These are phyloP conservation scores for Aquilaria sinensis DNA, from an alignment of 345 rosid genomes.

Conservation along the genomic window DNA sequence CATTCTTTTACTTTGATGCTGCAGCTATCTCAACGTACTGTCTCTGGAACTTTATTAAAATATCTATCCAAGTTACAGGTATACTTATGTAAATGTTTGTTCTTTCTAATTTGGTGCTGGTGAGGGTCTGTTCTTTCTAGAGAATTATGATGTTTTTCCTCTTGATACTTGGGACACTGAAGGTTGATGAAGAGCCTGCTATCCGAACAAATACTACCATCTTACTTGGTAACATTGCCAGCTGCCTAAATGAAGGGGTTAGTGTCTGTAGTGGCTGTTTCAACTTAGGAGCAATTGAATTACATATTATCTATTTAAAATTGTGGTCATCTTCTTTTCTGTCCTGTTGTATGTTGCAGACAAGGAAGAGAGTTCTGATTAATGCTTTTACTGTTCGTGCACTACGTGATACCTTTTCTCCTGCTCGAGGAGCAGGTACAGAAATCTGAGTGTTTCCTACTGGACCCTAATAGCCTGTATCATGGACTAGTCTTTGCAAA, in stretches of 20 bases:
- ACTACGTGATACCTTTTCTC: constrained; percentile 88
- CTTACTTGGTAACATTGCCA: constrained; percentile 93
- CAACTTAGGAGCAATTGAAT: constrained; percentile 1
- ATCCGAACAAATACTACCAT: constrained; percentile 98
- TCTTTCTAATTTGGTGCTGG: neutral
- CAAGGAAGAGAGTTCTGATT: constrained; percentile 91
- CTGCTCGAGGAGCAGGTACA: constrained; percentile 99
- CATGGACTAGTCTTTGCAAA: neutral
- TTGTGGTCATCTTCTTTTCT: constrained; percentile 9
- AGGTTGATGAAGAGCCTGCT: constrained; percentile 99
- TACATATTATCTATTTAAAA: constrained; percentile 11
- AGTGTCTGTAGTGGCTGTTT: constrained; percentile 19
- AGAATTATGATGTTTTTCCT: neutral
- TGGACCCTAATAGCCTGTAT: neutral
- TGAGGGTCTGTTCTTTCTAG: neutral
- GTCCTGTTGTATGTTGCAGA: constrained; percentile 36
- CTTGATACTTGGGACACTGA: constrained; percentile 13
- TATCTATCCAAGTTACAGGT: constrained; percentile 98
- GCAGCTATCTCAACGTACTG: constrained; percentile 96
- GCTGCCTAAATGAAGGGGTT: constrained; percentile 89
- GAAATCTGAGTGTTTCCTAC: constrained; percentile 5
- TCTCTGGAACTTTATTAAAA: constrained; percentile 86
- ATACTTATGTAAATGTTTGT: constrained; percentile 4
- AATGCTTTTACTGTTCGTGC: constrained; percentile 99
- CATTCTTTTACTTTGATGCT: constrained; percentile 18